Evolutionary conservation across 495 filamentous ascomycete genomes (phyloP).

Genomic region (Penicillium dipodomyicola): DNA sequence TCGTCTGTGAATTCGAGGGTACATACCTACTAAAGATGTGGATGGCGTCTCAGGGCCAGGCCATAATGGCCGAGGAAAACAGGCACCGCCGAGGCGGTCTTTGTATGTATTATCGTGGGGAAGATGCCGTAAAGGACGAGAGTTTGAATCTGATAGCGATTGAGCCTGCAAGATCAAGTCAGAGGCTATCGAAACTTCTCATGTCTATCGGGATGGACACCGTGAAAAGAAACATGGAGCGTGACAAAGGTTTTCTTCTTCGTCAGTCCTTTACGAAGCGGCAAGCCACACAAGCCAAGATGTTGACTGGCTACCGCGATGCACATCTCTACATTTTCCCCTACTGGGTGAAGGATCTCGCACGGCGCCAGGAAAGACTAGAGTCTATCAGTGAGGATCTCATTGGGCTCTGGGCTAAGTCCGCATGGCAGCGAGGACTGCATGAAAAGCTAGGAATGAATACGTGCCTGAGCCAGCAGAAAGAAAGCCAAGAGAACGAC

Average conservation of each 20-base stretch:
- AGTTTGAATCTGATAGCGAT: neutral
- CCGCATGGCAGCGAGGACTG: neutral
- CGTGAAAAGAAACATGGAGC: neutral
- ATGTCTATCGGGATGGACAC: neutral
- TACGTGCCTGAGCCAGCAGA: neutral
- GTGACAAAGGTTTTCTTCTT: neutral
- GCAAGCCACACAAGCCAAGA: neutral
- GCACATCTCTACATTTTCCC: conserved; percentile 5
- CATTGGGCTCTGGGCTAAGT: conserved; percentile 2
- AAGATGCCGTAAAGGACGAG: neutral
- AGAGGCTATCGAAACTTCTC: neutral
- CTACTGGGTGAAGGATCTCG: neutral
- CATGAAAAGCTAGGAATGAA: neutral
- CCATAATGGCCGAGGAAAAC: too few relatives aligned
- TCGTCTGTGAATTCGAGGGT: neutral
- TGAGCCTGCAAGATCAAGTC: neutral
- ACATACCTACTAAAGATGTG: neutral
- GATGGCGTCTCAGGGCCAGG: neutral
- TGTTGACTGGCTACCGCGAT: neutral
- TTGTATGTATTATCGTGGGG: neutral
- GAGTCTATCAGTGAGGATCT: neutral
- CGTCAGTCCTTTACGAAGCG: neutral
- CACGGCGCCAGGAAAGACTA: neutral
- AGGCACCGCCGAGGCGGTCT: neutral
- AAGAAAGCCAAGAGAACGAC: neutral